Evolutionary conservation across 768 basidiomycete species (phyloP).

Genomic region (Fomitopsis pulvina): DNA sequence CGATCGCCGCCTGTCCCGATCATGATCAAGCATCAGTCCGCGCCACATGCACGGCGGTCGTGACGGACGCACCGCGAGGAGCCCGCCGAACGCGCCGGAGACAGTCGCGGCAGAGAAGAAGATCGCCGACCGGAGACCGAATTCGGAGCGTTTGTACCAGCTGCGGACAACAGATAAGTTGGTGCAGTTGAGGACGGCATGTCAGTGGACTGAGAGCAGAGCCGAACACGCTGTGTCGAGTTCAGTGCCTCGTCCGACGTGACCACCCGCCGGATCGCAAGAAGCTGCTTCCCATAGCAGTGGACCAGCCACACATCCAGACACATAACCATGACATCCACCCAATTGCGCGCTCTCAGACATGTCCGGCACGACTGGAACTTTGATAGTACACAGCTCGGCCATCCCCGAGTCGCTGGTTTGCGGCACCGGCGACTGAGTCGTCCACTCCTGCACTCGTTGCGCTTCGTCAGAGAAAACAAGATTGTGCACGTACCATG

Average conservation of each 20-base stretch:
- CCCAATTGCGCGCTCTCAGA: too few species aligned
- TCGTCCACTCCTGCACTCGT: too few species aligned
- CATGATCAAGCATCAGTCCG: not conserved
- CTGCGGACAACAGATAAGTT: constrained; percentile 22
- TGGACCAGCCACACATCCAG: too few species aligned
- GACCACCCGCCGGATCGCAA: too few species aligned
- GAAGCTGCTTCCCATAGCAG: too few species aligned
- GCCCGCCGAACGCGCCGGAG: constrained; percentile 76
- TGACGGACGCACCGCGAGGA: constrained; percentile 48
- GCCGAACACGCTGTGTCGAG: not conserved
- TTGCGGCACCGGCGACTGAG: too few species aligned
- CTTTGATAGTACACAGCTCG: too few species aligned
- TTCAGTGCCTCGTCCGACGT: too few species aligned
- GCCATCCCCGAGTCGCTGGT: too few species aligned
- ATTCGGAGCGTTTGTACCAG: constrained; percentile 72
- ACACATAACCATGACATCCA: too few species aligned
- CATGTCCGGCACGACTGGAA: too few species aligned
- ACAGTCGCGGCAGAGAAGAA: constrained; percentile 64
- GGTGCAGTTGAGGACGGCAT: constrained; percentile 7
- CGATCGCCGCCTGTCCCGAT: constrained; percentile 46
- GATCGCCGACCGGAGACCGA: constrained; percentile 45
- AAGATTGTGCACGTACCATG: constrained; percentile 48
- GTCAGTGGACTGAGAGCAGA: not conserved
- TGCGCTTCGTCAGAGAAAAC: too few species aligned
- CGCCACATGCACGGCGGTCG: not conserved